These are phyloP conservation scores for Arthrobotrys conoides DNA, from an alignment of 2,329 filamentous ascomycete genomes.

Conservation along the genomic window DNA sequence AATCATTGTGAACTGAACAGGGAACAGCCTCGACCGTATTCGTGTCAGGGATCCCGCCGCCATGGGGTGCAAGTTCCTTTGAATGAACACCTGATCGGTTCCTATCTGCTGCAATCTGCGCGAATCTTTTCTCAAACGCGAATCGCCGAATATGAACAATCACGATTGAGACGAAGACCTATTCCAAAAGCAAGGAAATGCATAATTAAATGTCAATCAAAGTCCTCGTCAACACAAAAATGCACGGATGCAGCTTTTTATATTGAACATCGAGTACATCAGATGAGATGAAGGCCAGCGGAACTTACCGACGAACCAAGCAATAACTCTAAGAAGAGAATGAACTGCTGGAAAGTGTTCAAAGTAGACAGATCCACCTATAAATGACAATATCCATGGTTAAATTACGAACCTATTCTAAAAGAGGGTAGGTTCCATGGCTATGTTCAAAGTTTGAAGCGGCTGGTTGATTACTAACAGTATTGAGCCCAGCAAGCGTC, in stretches of 20 bases:
- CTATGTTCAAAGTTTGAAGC: not conserved
- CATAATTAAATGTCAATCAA: not conserved
- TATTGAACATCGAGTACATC: conserved; percentile 6
- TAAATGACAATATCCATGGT: conserved; percentile 15
- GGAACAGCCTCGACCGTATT: not conserved
- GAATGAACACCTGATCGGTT: conserved; percentile 13
- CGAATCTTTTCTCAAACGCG: conserved; percentile 76
- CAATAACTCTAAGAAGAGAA: conserved; percentile 77
- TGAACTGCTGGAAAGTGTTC: conserved; percentile 78
- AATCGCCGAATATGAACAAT: conserved; percentile 59
- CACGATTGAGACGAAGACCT: conserved; percentile 58
- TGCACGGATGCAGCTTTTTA: conserved; percentile 12
- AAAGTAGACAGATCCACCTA: conserved; percentile 66
- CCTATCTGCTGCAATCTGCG: conserved; percentile 68
- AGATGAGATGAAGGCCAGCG: conserved; percentile 6
- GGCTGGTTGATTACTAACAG: conserved; percentile 69
- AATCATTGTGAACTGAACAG: conserved; percentile 6
- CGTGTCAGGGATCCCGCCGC: not conserved
- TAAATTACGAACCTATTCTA: conserved; percentile 39
- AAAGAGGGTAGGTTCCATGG: conserved; percentile 20
- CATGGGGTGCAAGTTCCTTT: conserved; percentile 25
- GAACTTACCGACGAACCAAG: conserved; percentile 74
- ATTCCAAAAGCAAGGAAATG: conserved; percentile 11
- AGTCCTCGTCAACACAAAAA: conserved; percentile 23
- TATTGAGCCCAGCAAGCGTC: conserved; percentile 78